Evolutionary conservation across 1,284 basidiomycete species (phyloP), one percentile per base, ranked within the genome.

Genomic region (Trametes hirsuta): DNA sequence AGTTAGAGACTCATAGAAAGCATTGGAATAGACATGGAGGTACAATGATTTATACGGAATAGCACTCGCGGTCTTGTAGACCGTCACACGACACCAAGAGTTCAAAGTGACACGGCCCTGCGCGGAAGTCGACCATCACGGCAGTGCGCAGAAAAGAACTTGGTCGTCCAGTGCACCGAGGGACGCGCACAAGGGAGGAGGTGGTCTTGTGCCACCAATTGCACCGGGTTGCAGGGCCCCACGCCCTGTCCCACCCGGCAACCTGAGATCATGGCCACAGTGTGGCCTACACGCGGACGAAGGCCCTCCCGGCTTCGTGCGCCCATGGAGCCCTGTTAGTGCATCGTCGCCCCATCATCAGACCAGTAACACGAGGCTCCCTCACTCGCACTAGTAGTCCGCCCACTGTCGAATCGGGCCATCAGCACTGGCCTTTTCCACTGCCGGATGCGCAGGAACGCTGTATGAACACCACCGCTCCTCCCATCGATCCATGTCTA

Each of bases 201-300:
- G 49, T 47, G 61, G 61, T 63, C 64, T 57, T 65, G 64, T 63
- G 61, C 62, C 64, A 50, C 56, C 48, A 18, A 56, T 51, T 22
- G 35, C 35, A 41, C 51, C 58, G 45, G 61, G 64, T 51, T 35
- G 21, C 53, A 63, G 61, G 64, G 64, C 50, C 25, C 46, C 37
- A 18, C 24, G 37, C 18, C 50, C 45, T 39, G 44, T 24, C 30
- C 25, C 47, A 52, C 18, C 44, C 34, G 53, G 49, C 39, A 36
- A 48, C 30, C 49, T 52, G 53, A 58, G 61, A 63, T 65, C 56
- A 45, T 58, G 52, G 48, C 40, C 37, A 45, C 30, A 34, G 53
- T 48, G 47, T 52, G 47, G 44, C 30, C 48, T 45, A 41, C 64
- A 61, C 50, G 61, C 60, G 58, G 64, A 46, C 21, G 39, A 53